Conservation (phyloP, 371 early-diverging fungal genomes). For the Mucor saturninus region DNA sequence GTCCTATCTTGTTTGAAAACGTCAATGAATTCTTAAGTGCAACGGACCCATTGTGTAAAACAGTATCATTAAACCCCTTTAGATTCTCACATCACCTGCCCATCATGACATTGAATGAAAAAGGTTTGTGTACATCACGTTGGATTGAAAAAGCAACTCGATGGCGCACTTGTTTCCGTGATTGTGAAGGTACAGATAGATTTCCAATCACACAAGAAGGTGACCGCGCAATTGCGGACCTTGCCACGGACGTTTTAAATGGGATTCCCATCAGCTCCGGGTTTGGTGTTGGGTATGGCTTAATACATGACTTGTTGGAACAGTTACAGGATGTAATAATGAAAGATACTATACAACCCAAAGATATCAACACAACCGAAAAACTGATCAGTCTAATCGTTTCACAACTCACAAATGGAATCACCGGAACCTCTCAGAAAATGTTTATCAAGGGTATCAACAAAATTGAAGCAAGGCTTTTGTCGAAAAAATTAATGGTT, state of each 20-base stretch:
- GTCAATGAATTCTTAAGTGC: slow-evolving; percentile 11
- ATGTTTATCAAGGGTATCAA: slow-evolving; percentile 23
- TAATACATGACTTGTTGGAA: slow-evolving; percentile 31
- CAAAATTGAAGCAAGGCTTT: slow-evolving; percentile 19
- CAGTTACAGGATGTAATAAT: slow-evolving; percentile 24
- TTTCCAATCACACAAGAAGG: slow-evolving; percentile 25
- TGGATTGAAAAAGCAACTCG: slow-evolving; percentile 33
- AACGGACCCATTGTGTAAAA: slow-evolving; percentile 7
- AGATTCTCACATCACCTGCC: slow-evolving; percentile 27
- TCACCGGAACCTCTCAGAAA: slow-evolving; percentile 14
- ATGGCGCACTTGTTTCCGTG: slow-evolving; percentile 45
- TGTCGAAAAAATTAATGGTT: slow-evolving; percentile 35
- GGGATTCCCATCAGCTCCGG: slow-evolving; percentile 30
- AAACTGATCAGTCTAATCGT: slow-evolving; percentile 22
- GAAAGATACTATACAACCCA: slow-evolving; percentile 13
- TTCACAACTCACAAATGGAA: slow-evolving; percentile 12
- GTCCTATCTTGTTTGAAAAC: slow-evolving; percentile 24
- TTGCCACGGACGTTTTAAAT: slow-evolving; percentile 35
- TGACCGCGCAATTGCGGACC: slow-evolving; percentile 25
- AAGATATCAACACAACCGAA: slow-evolving; percentile 10
- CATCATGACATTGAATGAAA: slow-evolving; percentile 12
- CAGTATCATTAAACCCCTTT: slow-evolving; percentile 18
- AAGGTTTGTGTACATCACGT: slow-evolving; percentile 22
- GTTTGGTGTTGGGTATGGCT: slow-evolving; percentile 28
- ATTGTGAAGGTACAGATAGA: slow-evolving; percentile 35